A percentile compares a stretch with the other conserved stretches of the same genome.
Conservation (phyloP, 208 protist genomes). For the Crithidia sp. region DNA sequence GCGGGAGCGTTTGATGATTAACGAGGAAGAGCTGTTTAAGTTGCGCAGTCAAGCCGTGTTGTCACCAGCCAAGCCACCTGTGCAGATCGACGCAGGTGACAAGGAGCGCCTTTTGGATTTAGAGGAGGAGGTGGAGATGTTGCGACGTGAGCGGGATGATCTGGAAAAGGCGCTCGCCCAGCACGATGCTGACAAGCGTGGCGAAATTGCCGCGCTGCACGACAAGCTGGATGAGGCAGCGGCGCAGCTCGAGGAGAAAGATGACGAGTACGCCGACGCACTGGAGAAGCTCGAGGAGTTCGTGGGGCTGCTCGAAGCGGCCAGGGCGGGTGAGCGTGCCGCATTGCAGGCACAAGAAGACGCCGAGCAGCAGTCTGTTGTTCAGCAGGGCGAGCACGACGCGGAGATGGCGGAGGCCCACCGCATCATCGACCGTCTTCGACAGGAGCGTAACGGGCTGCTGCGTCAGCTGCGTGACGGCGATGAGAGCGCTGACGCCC, state of each 20-base stretch:
- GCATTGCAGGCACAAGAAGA: conserved; percentile 41
- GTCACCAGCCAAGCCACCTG: no score
- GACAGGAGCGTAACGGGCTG: conserved; percentile 1
- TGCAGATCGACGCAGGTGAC: background rate
- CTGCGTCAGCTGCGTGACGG: conserved; percentile 2
- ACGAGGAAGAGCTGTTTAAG: conserved; percentile 45
- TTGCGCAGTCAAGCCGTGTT: background rate
- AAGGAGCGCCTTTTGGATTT: conserved; percentile 6
- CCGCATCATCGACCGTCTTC: conserved; percentile 10
- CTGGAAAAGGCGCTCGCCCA: conserved; percentile 26
- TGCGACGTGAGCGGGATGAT: conserved; percentile 28
- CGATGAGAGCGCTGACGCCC: no score
- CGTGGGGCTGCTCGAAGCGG: conserved; percentile 56
- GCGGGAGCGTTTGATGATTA: conserved; percentile 31
- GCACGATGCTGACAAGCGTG: conserved; percentile 26
- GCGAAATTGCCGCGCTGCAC: conserved; percentile 43
- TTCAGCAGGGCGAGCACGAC: conserved; percentile 20
- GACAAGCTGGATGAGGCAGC: conserved; percentile 53
- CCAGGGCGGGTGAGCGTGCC: conserved; percentile 53
- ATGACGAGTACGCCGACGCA: conserved; percentile 43
- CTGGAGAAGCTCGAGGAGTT: conserved; percentile 78
- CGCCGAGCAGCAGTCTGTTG: conserved; percentile 45
- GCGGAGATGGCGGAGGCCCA: conserved; percentile 8
- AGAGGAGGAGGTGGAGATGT: conserved; percentile 23
- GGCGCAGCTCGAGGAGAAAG: conserved; percentile 50